Evolutionary conservation across 495 filamentous ascomycete species (phyloP), one percentile per base, ranked within the genome.

Genomic region (Achaetomiella virescens): DNA sequence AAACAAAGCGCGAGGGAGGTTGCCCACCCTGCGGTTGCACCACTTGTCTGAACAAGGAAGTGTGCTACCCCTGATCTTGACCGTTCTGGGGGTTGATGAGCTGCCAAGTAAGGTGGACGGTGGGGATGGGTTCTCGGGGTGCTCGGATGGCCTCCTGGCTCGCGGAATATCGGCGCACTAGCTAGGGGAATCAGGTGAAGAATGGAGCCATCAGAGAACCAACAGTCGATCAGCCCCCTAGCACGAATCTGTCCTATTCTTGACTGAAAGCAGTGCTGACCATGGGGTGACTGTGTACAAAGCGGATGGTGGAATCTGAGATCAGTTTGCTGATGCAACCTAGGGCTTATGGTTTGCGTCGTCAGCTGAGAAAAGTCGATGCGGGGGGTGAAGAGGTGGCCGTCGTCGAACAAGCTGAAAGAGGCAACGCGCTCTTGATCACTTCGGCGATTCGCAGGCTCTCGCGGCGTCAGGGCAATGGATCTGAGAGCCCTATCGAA

Each of bases 41-140:
- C 58, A 42, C 40, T 42, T 25, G 52, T 48, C 58, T 21, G 12
- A 43, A 60, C 41, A n/a, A 7, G 52, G 47, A 42, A 52, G 41
- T 27, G 24, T 48, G 52, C 31, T 36, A 29, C 35, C 46, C 51
- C 47, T 55, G 57, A 41, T 25, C n/a, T 27, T 55, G 51, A n/a
- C 40, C 24, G 37, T 24, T 51, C 45, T 51, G 47, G 57, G 46
- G 11, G 18, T 29, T 51, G 45, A 22, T 37, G 36, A 17, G 9
- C 24, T n/a, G 18, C 51, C 44, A 49, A 45, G 50, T 50, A 48
- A 58, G 33, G 43, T 18, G 52, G 41, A 37, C 20, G 44, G 40
- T 45, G 42, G 29, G 41, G 38, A 31, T 21, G 27, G 17, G 3
- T 18, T 22, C 40, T n/a, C 36, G 22, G 48, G 17, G 27, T 4